Evolutionary conservation across 108 stramenopile genomes (phyloP).

Genomic region (Aurantiochytrium sp.): DNA sequence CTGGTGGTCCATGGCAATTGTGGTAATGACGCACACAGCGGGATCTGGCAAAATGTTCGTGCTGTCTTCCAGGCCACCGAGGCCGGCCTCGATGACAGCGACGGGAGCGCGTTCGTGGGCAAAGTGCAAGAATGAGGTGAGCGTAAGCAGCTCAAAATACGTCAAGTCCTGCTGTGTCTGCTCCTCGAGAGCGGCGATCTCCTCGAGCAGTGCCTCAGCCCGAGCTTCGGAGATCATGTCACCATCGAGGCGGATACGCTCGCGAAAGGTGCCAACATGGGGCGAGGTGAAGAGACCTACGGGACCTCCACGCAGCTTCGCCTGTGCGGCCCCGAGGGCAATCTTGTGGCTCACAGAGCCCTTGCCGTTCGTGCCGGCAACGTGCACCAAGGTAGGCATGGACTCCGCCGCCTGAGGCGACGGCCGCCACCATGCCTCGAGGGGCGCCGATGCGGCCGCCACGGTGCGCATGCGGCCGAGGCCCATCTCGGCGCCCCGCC

Average conservation of each 20-base stretch:
- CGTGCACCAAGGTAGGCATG: constrained; percentile 49
- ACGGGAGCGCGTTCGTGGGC: constrained; percentile 46
- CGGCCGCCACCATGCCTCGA: background rate
- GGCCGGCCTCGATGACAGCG: constrained; percentile 85
- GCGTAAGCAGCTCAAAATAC: constrained; percentile 92
- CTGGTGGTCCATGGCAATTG: constrained; percentile 89
- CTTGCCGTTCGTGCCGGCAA: constrained; percentile 96
- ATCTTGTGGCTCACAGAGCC: constrained; percentile 60
- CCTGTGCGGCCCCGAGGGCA: constrained; percentile 49
- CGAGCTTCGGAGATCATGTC: constrained; percentile 65
- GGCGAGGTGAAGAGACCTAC: constrained; percentile 92
- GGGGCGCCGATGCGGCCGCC: background rate
- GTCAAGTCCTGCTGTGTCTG: constrained; percentile 75
- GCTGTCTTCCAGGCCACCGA: constrained; percentile 87
- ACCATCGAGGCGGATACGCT: constrained; percentile 86
- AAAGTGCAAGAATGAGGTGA: constrained; percentile 73
- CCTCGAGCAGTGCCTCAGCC: constrained; percentile 63
- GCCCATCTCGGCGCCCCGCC: background rate
- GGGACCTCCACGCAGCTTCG: constrained; percentile 39
- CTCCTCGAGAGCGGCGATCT: constrained; percentile 68
- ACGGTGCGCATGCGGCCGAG: background rate
- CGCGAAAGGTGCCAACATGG: constrained; percentile 87
- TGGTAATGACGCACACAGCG: constrained; percentile 71
- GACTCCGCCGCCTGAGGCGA: background rate
- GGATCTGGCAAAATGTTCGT: constrained; percentile 74